phyloP scores from a whole-genome alignment of 768 basidiomycete species.

The Phaeolepiota aurea region DNA sequence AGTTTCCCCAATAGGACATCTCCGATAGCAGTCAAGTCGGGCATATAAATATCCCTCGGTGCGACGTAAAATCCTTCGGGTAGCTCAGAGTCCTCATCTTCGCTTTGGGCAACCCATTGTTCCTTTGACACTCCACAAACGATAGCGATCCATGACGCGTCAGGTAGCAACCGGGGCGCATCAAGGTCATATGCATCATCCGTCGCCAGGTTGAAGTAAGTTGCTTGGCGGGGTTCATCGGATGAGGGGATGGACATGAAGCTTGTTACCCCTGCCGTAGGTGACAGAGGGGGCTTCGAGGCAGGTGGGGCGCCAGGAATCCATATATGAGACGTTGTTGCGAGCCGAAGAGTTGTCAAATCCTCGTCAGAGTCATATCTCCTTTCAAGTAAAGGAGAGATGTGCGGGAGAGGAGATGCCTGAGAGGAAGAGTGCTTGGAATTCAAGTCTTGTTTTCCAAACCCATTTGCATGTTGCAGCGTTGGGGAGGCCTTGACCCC shows the following conservation, averaged over 20 bases:
- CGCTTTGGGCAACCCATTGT: slow-evolving; percentile 31
- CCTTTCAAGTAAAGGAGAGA: neutral
- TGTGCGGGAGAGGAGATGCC: neutral
- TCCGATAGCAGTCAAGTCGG: slow-evolving; percentile 64
- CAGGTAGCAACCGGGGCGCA: slow-evolving; percentile 45
- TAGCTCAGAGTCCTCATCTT: slow-evolving; percentile 26
- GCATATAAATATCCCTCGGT: slow-evolving; percentile 75
- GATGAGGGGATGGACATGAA: slow-evolving; percentile 9
- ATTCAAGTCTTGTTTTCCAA: neutral
- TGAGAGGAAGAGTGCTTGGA: neutral
- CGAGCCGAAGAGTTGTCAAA: slow-evolving; percentile 23
- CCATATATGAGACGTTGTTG: slow-evolving; percentile 46
- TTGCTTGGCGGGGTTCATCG: slow-evolving; percentile 2
- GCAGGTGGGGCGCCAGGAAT: slow-evolving; percentile 53
- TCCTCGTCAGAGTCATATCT: slow-evolving; percentile 3
- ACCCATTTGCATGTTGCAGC: neutral
- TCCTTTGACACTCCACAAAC: slow-evolving; percentile 60
- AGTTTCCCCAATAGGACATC: slow-evolving; percentile 77
- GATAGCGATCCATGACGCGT: slow-evolving; percentile 67
- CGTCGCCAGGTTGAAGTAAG: slow-evolving; percentile 4
- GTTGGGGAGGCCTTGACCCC: neutral
- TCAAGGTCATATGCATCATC: slow-evolving; percentile 17
- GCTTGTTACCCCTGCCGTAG: slow-evolving; percentile 5
- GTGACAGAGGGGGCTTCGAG: slow-evolving; percentile 21
- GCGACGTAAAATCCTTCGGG: slow-evolving; percentile 72